Evolutionary conservation across 2,329 filamentous ascomycete species (phyloP), one percentile per base, ranked within the genome.

Genomic region (Colletotrichum sp.): DNA sequence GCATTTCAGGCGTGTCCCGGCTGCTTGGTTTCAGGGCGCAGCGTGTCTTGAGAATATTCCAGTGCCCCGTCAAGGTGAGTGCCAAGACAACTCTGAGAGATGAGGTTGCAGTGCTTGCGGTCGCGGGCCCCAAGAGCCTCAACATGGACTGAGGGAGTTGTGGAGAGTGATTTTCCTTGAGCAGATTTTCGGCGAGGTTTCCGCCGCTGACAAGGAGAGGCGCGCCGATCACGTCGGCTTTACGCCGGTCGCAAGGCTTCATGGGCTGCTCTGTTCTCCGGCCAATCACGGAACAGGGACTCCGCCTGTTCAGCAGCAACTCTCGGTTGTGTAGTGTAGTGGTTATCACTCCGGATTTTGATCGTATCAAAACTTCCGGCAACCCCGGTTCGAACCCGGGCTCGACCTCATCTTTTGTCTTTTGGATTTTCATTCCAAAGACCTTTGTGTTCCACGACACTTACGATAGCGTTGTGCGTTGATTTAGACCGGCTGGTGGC

Each of bases 311-410:
- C 8, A 6, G 6, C 7, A 52, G 4, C 44, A 6, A 6, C 1
- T 10, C 5, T 64, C 21, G 74, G 74, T 76, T 76, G 74, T 76
- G 24, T 76, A 76, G 74, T 76, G 74, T 76, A 76, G 74, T 59
- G 74, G 74, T 76, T 69, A 76, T 76, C 74, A 76, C 74, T 73
- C 70, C 74, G 44, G 74, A 76, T 76, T 76, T 76, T 76, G 74
- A 76, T 76, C 4, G 8, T 7, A n/a, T 52, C 26, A 59, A 16
- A 13, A 16, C 2, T 76, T 74, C 74, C 44, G 74, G 70, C 59
- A 74, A 76, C 74, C 74, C 74, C 74, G 74, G 74, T 76, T 76
- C 74, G 74, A 76, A 73, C 74, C 74, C 74, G 74, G 74, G 74
- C 24, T 64, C 70, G 74, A 76, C 74, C 74, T 76, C 1, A 13